Percentiles rank a stretch among this genome's conserved stretches.
These are phyloP conservation scores for Uronychia binucleata DNA, from an alignment of 73 alveolate species.

Conservation along the genomic window DNA sequence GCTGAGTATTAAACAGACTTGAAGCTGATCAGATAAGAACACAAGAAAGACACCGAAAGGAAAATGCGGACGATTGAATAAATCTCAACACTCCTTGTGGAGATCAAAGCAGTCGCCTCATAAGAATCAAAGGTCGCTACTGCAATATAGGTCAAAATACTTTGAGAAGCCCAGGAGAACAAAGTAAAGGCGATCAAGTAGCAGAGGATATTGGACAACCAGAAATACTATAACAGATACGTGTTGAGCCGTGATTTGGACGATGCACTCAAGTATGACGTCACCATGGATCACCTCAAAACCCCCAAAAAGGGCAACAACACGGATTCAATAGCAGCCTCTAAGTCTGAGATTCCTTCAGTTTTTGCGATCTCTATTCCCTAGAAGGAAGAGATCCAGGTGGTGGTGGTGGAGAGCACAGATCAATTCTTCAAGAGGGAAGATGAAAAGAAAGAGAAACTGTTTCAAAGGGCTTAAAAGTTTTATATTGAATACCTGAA, in stretches of 20 bases:
- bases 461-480: background rate
- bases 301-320: background rate
- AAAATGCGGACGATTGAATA: background rate
- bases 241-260: background rate
- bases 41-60: background rate
- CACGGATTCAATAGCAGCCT: background rate
- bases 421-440: background rate
- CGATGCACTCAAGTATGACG: background rate
- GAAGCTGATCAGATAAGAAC: background rate
- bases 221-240: background rate
- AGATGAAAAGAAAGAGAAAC: background rate
- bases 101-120: background rate
- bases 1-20: background rate
- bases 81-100: too few relatives aligned
- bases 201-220: background rate
- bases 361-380: background rate
- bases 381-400: background rate
- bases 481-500: too few relatives aligned
- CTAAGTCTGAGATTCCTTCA: background rate
- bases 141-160: background rate
- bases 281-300: background rate
- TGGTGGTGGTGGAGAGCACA: background rate
- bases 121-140: background rate
- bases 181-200: background rate
- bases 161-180: background rate